Conservation (phyloP, 2,329 filamentous ascomycete genomes). For the Aureobasidium lini region DNA sequence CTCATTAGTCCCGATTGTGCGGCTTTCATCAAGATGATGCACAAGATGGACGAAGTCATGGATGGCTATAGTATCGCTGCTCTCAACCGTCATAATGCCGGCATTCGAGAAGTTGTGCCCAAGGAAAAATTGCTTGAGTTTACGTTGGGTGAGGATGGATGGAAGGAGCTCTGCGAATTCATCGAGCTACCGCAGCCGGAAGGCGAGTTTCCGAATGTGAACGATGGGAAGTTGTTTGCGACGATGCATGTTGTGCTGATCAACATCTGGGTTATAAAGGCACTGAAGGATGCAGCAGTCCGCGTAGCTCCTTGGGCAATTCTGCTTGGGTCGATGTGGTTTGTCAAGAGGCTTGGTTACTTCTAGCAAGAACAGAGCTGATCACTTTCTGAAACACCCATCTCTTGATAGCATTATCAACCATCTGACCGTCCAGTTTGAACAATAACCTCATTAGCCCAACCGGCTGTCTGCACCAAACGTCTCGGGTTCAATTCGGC, state of each 20-base stretch:
- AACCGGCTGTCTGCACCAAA: no score
- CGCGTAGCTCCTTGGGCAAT: background rate
- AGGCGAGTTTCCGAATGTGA: conserved; percentile 22
- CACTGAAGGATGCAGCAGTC: background rate
- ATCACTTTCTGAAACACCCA: background rate
- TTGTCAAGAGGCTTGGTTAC: background rate
- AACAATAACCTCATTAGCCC: no score
- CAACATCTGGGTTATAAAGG: conserved; percentile 1
- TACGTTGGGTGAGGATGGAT: conserved; percentile 43
- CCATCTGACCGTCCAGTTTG: no score
- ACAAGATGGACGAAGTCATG: background rate
- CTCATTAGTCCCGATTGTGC: background rate
- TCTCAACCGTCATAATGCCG: background rate
- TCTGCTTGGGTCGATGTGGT: background rate
- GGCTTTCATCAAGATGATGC: background rate
- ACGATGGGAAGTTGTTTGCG: background rate
- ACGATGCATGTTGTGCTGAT: background rate
- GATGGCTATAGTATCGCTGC: background rate
- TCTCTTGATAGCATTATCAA: no score
- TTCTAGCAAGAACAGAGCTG: background rate
- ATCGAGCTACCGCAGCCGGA: conserved; percentile 43
- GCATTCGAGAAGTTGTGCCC: conserved; percentile 29
- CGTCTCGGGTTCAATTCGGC: no score
- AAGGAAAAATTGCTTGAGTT: conserved; percentile 46
- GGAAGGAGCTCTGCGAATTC: conserved; percentile 48